Evolutionary conservation across 352 stramenopile species (phyloP).

Genomic region (Pythium guiyangense): DNA sequence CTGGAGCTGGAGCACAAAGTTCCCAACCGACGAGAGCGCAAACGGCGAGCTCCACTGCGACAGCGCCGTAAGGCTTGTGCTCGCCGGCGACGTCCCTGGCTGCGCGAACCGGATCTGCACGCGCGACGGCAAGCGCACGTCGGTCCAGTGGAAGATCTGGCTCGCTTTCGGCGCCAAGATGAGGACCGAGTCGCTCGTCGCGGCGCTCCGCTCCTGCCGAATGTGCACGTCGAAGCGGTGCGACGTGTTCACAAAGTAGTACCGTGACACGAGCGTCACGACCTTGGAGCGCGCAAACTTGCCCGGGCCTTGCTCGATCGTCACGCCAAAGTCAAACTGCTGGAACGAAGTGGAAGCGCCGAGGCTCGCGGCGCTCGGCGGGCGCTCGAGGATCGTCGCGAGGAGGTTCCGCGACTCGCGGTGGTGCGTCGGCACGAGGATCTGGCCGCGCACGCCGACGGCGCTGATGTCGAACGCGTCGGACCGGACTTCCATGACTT

Average conservation of each 20-base stretch:
- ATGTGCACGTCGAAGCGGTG: slow-evolving; percentile 59
- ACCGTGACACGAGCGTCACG: slow-evolving; percentile 75
- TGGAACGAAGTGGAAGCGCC: slow-evolving; percentile 33
- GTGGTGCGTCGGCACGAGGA: slow-evolving; percentile 48
- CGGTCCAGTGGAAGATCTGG: slow-evolving; percentile 75
- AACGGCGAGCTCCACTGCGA: slow-evolving; percentile 80
- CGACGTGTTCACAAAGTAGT: slow-evolving; percentile 78
- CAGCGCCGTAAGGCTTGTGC: slow-evolving; percentile 10
- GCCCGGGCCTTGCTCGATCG: slow-evolving; percentile 75
- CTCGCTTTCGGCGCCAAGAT: slow-evolving; percentile 48
- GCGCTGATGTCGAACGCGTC: slow-evolving; percentile 77
- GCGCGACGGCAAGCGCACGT: slow-evolving; percentile 53
- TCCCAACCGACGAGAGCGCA: slow-evolving; percentile 72
- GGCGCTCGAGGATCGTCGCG: slow-evolving; percentile 41
- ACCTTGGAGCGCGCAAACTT: slow-evolving; percentile 76
- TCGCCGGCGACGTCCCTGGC: slow-evolving; percentile 14
- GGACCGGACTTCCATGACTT: slow-evolving; percentile 48
- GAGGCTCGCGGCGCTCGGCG: slow-evolving; percentile 7
- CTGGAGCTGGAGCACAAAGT: slow-evolving; percentile 75
- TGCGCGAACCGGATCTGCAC: slow-evolving; percentile 74
- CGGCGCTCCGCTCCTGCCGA: slow-evolving; percentile 51
- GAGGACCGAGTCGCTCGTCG: slow-evolving; percentile 22
- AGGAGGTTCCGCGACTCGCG: slow-evolving; percentile 38
- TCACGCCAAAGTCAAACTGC: slow-evolving; percentile 82
- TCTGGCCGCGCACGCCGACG: slow-evolving; percentile 69